phyloP scores from a whole-genome alignment of 768 basidiomycete genomes.

The Tricholoma matsutake region DNA sequence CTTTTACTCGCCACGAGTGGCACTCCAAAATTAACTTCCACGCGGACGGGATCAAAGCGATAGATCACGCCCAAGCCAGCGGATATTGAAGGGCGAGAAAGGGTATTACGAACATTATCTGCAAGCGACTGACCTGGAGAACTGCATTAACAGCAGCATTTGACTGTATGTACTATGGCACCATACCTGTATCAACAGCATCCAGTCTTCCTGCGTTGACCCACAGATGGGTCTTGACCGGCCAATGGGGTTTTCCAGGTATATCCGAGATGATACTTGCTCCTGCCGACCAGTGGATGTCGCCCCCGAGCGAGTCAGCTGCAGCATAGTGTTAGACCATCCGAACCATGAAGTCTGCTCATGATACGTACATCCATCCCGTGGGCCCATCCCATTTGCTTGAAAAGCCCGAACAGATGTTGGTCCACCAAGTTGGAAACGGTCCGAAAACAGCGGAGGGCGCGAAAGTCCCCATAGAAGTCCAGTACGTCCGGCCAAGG shows the following conservation, averaged over 20 bases:
- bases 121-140: slow-evolving; percentile 33
- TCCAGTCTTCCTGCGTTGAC: slow-evolving; percentile 76
- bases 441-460: slow-evolving; percentile 68
- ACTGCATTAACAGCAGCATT: slow-evolving; percentile 1
- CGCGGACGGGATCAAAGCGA: slow-evolving; percentile 75
- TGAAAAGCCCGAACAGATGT: slow-evolving; percentile 78
- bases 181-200: slow-evolving; percentile 50
- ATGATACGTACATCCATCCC: slow-evolving; percentile 57
- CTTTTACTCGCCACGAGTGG: slow-evolving; percentile 69
- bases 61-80: slow-evolving; percentile 84
- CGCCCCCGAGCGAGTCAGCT: slow-evolving; percentile 88
- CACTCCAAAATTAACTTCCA: slow-evolving; percentile 86
- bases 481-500: slow-evolving; percentile 71
- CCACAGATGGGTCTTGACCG: slow-evolving; percentile 77
- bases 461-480: slow-evolving; percentile 59
- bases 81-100: slow-evolving; percentile 66
- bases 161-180: not conserved
- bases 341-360: not conserved
- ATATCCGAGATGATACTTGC: slow-evolving; percentile 73
- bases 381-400: slow-evolving; percentile 73
- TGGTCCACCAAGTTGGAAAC: slow-evolving; percentile 93
- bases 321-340: not conserved
- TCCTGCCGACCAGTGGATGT: slow-evolving; percentile 77
- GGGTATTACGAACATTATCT: slow-evolving; percentile 37
- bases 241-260: slow-evolving; percentile 76